These are phyloP conservation scores for Aspergillus tubingensis DNA, from an alignment of 2,329 filamentous ascomycete genomes.

Conservation along the genomic window DNA sequence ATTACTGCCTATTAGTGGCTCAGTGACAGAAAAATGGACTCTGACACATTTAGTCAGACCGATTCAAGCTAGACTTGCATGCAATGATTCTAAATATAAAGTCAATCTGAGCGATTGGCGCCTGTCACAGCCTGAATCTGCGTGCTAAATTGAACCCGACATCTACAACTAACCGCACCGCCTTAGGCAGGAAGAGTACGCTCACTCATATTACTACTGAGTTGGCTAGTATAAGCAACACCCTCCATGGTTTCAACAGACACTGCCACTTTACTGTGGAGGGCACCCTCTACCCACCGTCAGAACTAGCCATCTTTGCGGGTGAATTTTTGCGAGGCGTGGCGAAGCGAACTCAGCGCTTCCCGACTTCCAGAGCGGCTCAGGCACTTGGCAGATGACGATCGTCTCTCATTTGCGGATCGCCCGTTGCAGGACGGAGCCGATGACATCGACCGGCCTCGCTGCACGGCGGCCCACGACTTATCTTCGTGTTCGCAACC, in stretches of 20 bases:
- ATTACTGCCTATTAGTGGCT: no score
- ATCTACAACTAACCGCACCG: not conserved
- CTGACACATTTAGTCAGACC: no score
- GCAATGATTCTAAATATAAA: not conserved
- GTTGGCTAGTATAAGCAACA: not conserved
- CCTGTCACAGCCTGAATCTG: not conserved
- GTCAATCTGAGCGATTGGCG: not conserved
- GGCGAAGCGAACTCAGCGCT: not conserved
- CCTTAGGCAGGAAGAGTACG: not conserved
- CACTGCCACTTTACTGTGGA: not conserved
- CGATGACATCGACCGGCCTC: slow-evolving; percentile 40
- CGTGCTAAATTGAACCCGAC: not conserved
- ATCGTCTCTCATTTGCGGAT: slow-evolving; percentile 58
- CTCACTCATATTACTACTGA: not conserved
- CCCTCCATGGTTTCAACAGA: no score
- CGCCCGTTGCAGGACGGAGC: slow-evolving; percentile 23
- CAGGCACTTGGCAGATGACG: slow-evolving; percentile 47
- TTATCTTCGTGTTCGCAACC: slow-evolving; percentile 25
- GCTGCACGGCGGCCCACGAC: slow-evolving; percentile 29
- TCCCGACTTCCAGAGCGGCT: slow-evolving; percentile 6
- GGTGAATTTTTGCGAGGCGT: not conserved
- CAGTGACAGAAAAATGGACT: no score
- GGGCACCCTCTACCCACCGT: not conserved
- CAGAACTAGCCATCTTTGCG: not conserved
- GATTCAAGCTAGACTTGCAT: not conserved